phyloP scores from a whole-genome alignment of 2,329 filamentous ascomycete species.

The Aspergillus fumigatiaffinis region DNA sequence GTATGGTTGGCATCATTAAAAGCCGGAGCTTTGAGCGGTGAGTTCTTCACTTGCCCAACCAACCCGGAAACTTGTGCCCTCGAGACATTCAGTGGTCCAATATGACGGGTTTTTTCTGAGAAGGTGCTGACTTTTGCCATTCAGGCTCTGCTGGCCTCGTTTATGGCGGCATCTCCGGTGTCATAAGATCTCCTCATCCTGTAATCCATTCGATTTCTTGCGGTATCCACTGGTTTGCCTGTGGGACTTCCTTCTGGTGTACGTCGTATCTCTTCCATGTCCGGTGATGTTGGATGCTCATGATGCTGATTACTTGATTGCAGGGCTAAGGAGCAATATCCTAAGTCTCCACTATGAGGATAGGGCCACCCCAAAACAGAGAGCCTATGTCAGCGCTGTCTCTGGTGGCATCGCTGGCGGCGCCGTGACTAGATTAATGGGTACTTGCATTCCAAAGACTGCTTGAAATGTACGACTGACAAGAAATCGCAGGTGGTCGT shows the following conservation, averaged over 20 bases:
- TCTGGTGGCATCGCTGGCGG: constrained; percentile 67
- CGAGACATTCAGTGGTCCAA: neutral
- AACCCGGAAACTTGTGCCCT: neutral
- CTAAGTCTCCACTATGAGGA: constrained; percentile 49
- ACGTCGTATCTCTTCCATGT: constrained; percentile 29
- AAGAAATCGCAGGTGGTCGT: constrained; percentile 47
- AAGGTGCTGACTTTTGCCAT: constrained; percentile 2
- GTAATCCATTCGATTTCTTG: constrained; percentile 67
- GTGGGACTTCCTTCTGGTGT: constrained; percentile 76
- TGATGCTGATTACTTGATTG: constrained; percentile 25
- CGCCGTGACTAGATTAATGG: constrained; percentile 52
- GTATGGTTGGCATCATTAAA: constrained; percentile 47
- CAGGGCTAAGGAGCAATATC: constrained; percentile 41
- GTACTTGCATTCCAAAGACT: constrained; percentile 31
- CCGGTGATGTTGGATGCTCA: neutral
- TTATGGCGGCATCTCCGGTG: constrained; percentile 65
- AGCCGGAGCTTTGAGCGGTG: constrained; percentile 59
- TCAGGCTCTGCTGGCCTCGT: constrained; percentile 53
- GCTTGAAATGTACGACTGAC: neutral
- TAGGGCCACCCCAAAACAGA: constrained; percentile 55
- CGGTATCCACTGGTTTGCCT: constrained; percentile 74
- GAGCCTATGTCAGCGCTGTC: constrained; percentile 63
- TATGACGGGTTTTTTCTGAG: neutral
- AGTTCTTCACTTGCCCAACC: constrained; percentile 20
- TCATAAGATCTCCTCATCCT: constrained; percentile 63